Conservation (phyloP, 345 rosid genomes). For the Citropsis articulata region DNA sequence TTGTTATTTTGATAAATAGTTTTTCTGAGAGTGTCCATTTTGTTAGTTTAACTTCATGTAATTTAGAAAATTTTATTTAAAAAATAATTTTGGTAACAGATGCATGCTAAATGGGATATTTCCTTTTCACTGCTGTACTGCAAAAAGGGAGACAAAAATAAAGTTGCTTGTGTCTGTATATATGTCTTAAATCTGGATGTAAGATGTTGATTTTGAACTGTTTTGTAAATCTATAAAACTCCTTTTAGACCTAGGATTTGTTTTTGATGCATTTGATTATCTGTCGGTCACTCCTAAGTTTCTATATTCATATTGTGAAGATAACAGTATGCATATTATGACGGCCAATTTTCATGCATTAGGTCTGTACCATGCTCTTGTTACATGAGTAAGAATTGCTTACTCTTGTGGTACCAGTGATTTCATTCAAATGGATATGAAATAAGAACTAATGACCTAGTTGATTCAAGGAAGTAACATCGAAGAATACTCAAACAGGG, state of each 20-base stretch:
- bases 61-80: not conserved
- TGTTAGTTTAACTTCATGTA: not conserved
- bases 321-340: not conserved
- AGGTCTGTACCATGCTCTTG: not conserved
- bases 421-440: not conserved
- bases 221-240: not conserved
- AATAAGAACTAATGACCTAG: not conserved
- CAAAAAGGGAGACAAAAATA: not conserved
- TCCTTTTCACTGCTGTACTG: not conserved
- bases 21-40: not conserved
- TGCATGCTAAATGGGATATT: not conserved
- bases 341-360: not conserved
- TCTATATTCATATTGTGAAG: not conserved
- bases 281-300: not conserved
- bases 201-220: not conserved
- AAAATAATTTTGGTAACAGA: not conserved
- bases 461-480: not conserved
- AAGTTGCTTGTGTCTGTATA: not conserved
- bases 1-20: not conserved
- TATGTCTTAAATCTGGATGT: not conserved
- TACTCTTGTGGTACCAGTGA: not conserved
- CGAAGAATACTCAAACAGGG: not conserved
- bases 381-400: not conserved
- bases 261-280: not conserved
- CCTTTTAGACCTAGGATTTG: not conserved